Base-by-base conservation (phyloP, 805 yeast species). In the Jamesozyma rosinii region DNA sequence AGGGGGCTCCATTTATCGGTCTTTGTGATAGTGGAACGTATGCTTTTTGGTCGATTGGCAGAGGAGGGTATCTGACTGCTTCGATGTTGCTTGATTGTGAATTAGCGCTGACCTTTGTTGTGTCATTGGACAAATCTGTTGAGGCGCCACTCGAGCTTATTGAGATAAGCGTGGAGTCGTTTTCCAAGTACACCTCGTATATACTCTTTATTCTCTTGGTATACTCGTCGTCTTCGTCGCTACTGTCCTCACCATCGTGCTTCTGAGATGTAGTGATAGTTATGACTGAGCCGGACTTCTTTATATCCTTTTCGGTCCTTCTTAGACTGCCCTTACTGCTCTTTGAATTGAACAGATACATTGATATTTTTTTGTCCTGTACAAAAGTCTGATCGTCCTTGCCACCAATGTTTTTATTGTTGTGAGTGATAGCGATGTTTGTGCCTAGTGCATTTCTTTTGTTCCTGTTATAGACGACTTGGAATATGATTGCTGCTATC, bases 161-260 rank as follows among this genome's bases (percentile, higher is more conserved):
- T 24, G 29, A 24, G 29, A 24, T 24, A 8, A 24, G 11, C 11
- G 29, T 24, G 10, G 29, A 24, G 10, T 24, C 29, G 29, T 24
- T 24, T 24, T 15, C 85, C 52, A 83, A 77, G 52, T 83, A 83
- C 19, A 83, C 83, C 40, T 75, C 76, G 61, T 83, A 83, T n/a
- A 83, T 83, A 33, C 88, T 81, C 57, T 77, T 81, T 82, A 83
- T 76, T 63, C 90, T 72, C 46, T 74, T 71, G 47, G 82, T 67
- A 54, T 78, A 77, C 55, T 83, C 90, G 48, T 74, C 79, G 51
- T 82, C 85, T 13, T 37, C 30, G 11, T 19, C 17, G 24, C 5
- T 14, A n/a, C 19, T 13, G 30, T 9, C 5, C 14, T 6, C 24
- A n/a, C 19, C 6, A 18, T 9, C 5, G 15, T 6, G 21, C n/a